A percentile compares a stretch with the other conserved stretches of the same genome.
Evolutionary conservation across 1,139 yeast species (phyloP).

Genomic region (Sugiyamaella sp.): DNA sequence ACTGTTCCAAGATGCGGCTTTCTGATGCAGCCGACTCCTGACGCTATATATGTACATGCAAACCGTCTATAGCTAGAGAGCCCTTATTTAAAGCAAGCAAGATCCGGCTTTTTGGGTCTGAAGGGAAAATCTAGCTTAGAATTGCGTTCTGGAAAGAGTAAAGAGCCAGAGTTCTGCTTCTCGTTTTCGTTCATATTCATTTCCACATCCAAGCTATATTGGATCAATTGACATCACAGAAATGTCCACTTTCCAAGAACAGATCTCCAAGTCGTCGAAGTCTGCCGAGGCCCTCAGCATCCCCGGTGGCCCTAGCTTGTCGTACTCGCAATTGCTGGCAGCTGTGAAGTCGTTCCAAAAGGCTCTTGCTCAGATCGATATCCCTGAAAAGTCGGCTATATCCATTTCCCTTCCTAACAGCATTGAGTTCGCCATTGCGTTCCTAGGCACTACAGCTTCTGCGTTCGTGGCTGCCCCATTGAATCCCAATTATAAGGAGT

Average conservation of each 20-base stretch:
- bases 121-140: too few species aligned
- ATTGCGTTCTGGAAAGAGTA: too few species aligned
- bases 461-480: slow-evolving; percentile 65
- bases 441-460: slow-evolving; percentile 57
- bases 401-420: slow-evolving; percentile 64
- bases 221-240: background rate
- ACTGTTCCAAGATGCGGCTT: too few species aligned
- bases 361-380: slow-evolving; percentile 36
- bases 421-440: slow-evolving; percentile 57
- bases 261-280: slow-evolving; percentile 19
- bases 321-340: slow-evolving; percentile 34
- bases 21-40: too few species aligned
- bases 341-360: slow-evolving; percentile 36
- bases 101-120: too few species aligned
- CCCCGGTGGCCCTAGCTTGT: slow-evolving; percentile 40
- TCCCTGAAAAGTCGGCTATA: slow-evolving; percentile 50
- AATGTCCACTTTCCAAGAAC: slow-evolving; percentile 35
- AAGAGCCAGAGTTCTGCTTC: too few species aligned
- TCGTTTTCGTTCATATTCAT: too few species aligned
- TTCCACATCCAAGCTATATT: too few species aligned
- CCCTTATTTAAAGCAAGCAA: too few species aligned
- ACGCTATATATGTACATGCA: too few species aligned
- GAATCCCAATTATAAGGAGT: slow-evolving; percentile 60
- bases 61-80: too few species aligned
- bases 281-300: slow-evolving; percentile 33